Base-by-base conservation (phyloP, 192 early-diverging fungal species). In the Coemansia sp. region DNA sequence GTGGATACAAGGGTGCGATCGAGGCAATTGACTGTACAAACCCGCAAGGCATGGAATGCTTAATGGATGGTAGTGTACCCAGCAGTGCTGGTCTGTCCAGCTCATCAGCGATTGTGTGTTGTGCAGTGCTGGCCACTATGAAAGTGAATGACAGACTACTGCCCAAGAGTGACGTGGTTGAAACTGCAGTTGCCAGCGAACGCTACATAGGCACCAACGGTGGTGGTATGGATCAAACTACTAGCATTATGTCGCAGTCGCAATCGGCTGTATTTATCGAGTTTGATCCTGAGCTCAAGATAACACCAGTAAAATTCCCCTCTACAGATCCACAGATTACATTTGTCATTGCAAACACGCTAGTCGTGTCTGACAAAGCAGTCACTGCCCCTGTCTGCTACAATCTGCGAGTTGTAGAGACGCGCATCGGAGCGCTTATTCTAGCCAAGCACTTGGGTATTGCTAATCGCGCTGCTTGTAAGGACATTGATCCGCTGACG, bases 401-500 rank as follows among this genome's bases (percentile, higher is more conserved):
- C 76, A 98, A 98, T 75, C 75, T 96, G 14, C 88, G 95, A 27
- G 95, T 96, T 0, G 91, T 96, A 17, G 95, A 98, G 65, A 94
- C 91, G 9, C 88, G 92, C 17, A 67, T 95, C 2, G 93, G 87
- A 10, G 89, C 91, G 3, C 73, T 87, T 12, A 75, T 91, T 35
- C 64, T 92, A 41, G 82, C 86, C 38, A 69, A 73, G 23, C 69
- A 71, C 10, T 66, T 90, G 6, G 85, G 84, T 61, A 51, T 72
- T 63, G 45, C 62, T 63, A 39, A 74, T 64, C 49, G 61, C 7
- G 70, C 79, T 21, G 81, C 74, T 5, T 79, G 82, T 52, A 76
- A 62, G 35, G 64, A 81, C 83, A 47, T 94, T 88, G 75, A 91
- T 91, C 59, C 70, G 29, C 70, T 78, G 53, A 78, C 76, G 5